These are phyloP conservation scores for Aschersonia sp. DNA, from an alignment of 2,329 filamentous ascomycete genomes.

Conservation along the genomic window DNA sequence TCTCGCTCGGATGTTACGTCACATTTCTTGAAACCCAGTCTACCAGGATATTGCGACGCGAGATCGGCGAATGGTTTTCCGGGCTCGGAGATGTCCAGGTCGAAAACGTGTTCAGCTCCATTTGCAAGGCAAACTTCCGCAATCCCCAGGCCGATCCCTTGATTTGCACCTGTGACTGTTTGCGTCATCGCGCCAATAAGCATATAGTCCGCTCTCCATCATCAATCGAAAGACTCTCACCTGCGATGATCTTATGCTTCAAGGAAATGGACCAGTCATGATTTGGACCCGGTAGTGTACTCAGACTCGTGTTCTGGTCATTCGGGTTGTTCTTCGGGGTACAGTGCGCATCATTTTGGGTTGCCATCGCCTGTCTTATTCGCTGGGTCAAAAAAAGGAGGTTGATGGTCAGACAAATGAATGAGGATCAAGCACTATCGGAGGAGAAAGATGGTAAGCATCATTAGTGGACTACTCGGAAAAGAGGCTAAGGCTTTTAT, in stretches of 20 bases:
- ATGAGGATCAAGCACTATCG: too few species aligned
- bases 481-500: too few species aligned
- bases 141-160: slow-evolving; percentile 29
- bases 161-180: slow-evolving; percentile 25
- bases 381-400: too few species aligned
- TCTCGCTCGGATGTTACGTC: slow-evolving; percentile 28
- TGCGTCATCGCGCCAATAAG: background rate
- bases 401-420: too few species aligned
- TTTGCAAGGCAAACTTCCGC: slow-evolving; percentile 31
- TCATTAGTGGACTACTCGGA: too few species aligned
- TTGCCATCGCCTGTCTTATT: too few species aligned
- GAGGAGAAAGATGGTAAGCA: too few species aligned
- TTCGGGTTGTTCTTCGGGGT: too few species aligned
- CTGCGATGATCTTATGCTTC: slow-evolving; percentile 22
- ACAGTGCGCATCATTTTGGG: too few species aligned
- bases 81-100: slow-evolving; percentile 13
- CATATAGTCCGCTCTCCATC: background rate
- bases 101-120: slow-evolving; percentile 17
- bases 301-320: background rate
- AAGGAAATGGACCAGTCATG: slow-evolving; percentile 21
- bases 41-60: slow-evolving; percentile 23
- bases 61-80: slow-evolving; percentile 13
- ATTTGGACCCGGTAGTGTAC: slow-evolving; percentile 16
- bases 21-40: slow-evolving; percentile 27
- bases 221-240: slow-evolving; percentile 10